Evolutionary conservation across 352 stramenopile genomes (phyloP).

Genomic region (Phytopythium cucurbitacearum): DNA sequence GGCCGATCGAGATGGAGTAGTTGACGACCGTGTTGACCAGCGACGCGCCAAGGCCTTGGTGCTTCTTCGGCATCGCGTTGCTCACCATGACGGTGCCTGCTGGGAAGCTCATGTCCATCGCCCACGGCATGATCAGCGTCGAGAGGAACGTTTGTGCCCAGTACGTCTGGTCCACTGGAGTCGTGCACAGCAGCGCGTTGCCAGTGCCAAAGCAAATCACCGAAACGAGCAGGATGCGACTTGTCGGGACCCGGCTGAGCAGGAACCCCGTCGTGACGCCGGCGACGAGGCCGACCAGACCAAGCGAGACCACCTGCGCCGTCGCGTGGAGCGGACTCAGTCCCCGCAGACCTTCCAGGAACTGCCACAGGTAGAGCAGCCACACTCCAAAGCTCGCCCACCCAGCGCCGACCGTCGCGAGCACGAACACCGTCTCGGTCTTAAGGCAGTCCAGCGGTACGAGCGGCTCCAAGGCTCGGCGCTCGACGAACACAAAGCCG

Average conservation of each 20-base stretch:
- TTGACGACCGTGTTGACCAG: slow-evolving; percentile 5
- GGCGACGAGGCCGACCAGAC: not conserved
- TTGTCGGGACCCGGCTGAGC: slow-evolving; percentile 2
- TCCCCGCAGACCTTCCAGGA: slow-evolving; percentile 4
- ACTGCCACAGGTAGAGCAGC: slow-evolving; percentile 6
- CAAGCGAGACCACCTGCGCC: not conserved
- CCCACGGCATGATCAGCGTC: slow-evolving; percentile 9
- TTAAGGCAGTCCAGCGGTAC: slow-evolving; percentile 2
- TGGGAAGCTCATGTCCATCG: slow-evolving; percentile 8
- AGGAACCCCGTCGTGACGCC: slow-evolving; percentile 4
- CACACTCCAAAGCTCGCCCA: slow-evolving; percentile 5
- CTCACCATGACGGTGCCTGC: slow-evolving; percentile 4
- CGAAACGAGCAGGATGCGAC: slow-evolving; percentile 2
- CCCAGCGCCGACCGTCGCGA: slow-evolving; percentile 1
- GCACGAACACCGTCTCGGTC: slow-evolving; percentile 2
- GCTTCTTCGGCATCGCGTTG: slow-evolving; percentile 2
- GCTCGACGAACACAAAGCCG: slow-evolving; percentile 4
- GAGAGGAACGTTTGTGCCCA: slow-evolving; percentile 3
- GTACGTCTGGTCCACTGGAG: slow-evolving; percentile 2
- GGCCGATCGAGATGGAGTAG: slow-evolving; percentile 6
- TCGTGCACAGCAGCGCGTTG: slow-evolving; percentile 1
- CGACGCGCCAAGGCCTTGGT: slow-evolving; percentile 4
- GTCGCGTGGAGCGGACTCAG: slow-evolving; percentile 1
- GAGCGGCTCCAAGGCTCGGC: not conserved
- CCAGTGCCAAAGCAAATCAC: not conserved